Evolutionary conservation across 1,139 yeast species (phyloP).

Genomic region (Zygoascus hellenicus): DNA sequence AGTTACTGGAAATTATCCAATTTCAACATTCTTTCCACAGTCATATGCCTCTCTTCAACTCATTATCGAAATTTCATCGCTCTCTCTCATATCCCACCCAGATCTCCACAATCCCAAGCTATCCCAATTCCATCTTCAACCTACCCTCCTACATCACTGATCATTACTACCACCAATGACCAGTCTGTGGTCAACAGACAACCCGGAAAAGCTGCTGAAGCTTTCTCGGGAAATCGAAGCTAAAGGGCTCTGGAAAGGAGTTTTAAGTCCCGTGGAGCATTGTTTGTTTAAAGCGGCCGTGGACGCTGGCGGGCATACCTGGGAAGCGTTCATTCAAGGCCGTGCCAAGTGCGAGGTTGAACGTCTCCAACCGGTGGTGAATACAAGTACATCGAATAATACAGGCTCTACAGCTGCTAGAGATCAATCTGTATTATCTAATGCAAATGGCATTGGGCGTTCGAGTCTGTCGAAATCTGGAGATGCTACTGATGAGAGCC

Average conservation of each 20-base stretch:
- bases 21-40: no score
- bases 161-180: slow-evolving; percentile 13
- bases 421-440: background rate
- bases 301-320: slow-evolving; percentile 29
- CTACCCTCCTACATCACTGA: slow-evolving; percentile 2
- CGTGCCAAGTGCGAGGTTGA: slow-evolving; percentile 25
- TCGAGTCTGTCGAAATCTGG: slow-evolving; percentile 6
- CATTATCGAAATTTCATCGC: no score
- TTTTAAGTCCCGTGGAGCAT: slow-evolving; percentile 36
- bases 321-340: slow-evolving; percentile 35
- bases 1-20: no score
- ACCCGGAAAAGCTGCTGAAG: slow-evolving; percentile 31
- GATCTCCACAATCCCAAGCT: no score
- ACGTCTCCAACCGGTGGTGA: background rate
- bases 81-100: no score
- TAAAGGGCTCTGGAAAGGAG: slow-evolving; percentile 37
- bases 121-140: background rate
- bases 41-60: no score
- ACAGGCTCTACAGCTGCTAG: background rate
- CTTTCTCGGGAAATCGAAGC: slow-evolving; percentile 36
- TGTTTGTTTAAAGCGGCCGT: slow-evolving; percentile 33
- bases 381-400: background rate
- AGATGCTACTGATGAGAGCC: slow-evolving; percentile 1
- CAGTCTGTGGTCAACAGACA: slow-evolving; percentile 33
- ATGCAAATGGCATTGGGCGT: background rate